Evolutionary conservation across 805 yeast genomes (phyloP).

Genomic region (Millerozyma acaciae): DNA sequence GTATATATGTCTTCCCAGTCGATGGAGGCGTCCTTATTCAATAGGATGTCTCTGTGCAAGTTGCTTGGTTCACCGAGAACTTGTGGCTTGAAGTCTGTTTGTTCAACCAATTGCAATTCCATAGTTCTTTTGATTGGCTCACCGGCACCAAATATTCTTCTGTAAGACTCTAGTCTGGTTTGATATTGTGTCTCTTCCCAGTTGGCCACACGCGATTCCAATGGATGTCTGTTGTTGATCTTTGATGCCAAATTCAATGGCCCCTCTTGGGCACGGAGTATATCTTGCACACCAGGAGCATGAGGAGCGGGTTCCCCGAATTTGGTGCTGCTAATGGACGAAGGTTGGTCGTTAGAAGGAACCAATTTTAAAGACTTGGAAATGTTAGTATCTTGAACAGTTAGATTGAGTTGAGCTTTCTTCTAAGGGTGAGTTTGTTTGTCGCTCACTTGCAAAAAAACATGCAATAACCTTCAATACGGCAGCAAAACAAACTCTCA

Average conservation of each 20-base stretch:
- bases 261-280: constrained; percentile 62
- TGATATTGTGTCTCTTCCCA: constrained; percentile 81
- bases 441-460: no score
- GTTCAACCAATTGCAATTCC: constrained; percentile 75
- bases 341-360: constrained; percentile 47
- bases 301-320: constrained; percentile 58
- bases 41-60: constrained; percentile 72
- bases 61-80: constrained; percentile 55
- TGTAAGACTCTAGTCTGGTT: constrained; percentile 68
- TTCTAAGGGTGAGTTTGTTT: no score
- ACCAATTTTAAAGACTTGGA: constrained; percentile 50
- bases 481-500: no score
- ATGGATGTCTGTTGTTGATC: constrained; percentile 78
- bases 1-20: constrained; percentile 94
- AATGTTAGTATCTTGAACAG: background rate
- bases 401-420: background rate
- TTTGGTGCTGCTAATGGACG: constrained; percentile 48
- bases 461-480: no score
- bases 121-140: constrained; percentile 89
- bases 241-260: constrained; percentile 57
- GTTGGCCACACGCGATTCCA: constrained; percentile 66
- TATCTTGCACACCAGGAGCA: constrained; percentile 69
- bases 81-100: constrained; percentile 65
- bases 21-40: constrained; percentile 69
- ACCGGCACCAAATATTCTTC: constrained; percentile 85